Conservation (phyloP, 2,329 filamentous ascomycete species). For the Chalaropsis thielavioides region DNA sequence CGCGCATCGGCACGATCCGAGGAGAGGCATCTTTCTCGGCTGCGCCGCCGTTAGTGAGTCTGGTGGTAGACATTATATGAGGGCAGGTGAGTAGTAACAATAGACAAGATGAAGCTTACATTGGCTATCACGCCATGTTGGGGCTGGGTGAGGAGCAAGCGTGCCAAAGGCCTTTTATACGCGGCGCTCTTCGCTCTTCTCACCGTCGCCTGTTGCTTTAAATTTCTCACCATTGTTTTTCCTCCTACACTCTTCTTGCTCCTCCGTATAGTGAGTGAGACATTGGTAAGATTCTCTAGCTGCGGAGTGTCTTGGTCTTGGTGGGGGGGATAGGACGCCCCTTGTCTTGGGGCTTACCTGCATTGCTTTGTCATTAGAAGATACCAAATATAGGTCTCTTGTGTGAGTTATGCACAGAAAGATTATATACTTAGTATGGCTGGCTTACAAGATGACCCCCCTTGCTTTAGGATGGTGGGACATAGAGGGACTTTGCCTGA, state of each 20-base stretch:
- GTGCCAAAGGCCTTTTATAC: slow-evolving; percentile 11
- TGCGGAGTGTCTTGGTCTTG: not conserved
- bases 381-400: too few relatives aligned
- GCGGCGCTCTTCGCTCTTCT: not conserved
- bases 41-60: slow-evolving; percentile 14
- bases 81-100: not conserved
- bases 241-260: not conserved
- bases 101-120: not conserved
- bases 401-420: too few relatives aligned
- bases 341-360: not conserved
- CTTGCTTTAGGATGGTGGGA: too few relatives aligned
- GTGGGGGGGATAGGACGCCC: not conserved
- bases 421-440: too few relatives aligned
- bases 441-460: too few relatives aligned
- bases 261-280: not conserved
- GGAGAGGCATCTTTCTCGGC: slow-evolving; percentile 15
- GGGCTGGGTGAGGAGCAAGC: slow-evolving; percentile 4
- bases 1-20: slow-evolving; percentile 28
- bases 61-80: slow-evolving; percentile 7
- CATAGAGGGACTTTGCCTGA: not conserved
- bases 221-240: not conserved
- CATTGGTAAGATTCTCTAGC: not conserved
- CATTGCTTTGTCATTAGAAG: not conserved
- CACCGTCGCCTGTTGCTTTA: not conserved
- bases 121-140: slow-evolving; percentile 8